These are phyloP conservation scores for Clitopilus passeckerianus DNA, from an alignment of 768 basidiomycete species.

Conservation along the genomic window DNA sequence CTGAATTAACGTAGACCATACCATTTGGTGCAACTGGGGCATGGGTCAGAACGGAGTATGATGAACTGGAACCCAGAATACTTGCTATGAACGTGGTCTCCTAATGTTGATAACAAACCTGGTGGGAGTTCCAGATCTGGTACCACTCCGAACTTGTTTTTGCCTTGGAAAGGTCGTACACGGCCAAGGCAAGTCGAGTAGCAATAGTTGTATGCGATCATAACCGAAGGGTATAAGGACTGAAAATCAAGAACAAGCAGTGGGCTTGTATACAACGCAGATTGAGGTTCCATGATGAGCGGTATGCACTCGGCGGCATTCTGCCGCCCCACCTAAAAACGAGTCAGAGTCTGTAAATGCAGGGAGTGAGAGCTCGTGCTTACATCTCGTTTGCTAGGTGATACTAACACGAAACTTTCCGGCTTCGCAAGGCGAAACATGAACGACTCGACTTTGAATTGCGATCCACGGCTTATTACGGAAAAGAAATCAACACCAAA, in stretches of 20 bases:
- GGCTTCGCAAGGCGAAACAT: constrained; percentile 98
- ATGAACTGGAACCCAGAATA: neutral
- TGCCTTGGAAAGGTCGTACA: constrained; percentile 79
- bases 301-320: constrained; percentile 97
- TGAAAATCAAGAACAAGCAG: constrained; percentile 95
- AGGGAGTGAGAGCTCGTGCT: constrained; percentile 13
- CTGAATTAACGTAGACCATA: constrained; percentile 86
- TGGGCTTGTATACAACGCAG: constrained; percentile 90
- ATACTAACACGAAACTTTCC: constrained; percentile 86
- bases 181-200: constrained; percentile 96
- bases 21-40: constrained; percentile 90
- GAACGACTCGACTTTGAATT: constrained; percentile 99
- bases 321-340: constrained; percentile 80
- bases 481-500: constrained; percentile 98
- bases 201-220: constrained; percentile 98
- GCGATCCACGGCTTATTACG: constrained; percentile 90
- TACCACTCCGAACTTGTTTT: constrained; percentile 83
- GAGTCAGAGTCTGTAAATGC: neutral
- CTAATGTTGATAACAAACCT: constrained; percentile 63
- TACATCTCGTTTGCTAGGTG: constrained; percentile 85
- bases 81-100: constrained; percentile 75
- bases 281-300: constrained; percentile 90
- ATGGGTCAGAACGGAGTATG: neutral
- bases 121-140: constrained; percentile 57
- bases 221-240: constrained; percentile 92